Conservation (phyloP, 2,329 filamentous ascomycete genomes). For the Emmonsiellopsis sp. region DNA sequence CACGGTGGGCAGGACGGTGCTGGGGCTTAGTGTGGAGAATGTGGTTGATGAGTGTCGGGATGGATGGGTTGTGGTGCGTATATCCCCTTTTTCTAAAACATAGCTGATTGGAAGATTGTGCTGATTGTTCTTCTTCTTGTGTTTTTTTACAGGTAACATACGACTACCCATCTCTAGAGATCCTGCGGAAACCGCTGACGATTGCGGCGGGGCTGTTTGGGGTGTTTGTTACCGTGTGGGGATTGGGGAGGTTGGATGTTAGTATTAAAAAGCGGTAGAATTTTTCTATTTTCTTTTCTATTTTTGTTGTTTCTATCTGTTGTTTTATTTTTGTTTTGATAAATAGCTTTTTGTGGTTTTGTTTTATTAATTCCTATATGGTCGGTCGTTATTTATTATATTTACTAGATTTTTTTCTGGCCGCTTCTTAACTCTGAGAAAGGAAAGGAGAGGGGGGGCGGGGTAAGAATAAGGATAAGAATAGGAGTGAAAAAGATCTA, state of each 20-base stretch:
- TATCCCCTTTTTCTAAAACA: background rate
- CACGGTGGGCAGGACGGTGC: slow-evolving; percentile 74
- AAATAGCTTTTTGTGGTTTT: slow-evolving; percentile 14
- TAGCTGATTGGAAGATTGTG: background rate
- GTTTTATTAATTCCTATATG: background rate
- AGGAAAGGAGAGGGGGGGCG: too few relatives aligned
- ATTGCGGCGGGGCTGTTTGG: slow-evolving; percentile 63
- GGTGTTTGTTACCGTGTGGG: slow-evolving; percentile 67
- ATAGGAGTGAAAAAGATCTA: too few relatives aligned
- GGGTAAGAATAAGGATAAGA: too few relatives aligned
- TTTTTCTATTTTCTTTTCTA: background rate
- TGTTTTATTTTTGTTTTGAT: background rate
- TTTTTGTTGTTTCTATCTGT: background rate
- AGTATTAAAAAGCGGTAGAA: slow-evolving; percentile 58
- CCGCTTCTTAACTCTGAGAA: background rate
- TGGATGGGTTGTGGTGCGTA: slow-evolving; percentile 59
- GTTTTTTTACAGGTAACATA: slow-evolving; percentile 54
- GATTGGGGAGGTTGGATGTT: slow-evolving; percentile 67
- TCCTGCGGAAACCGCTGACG: slow-evolving; percentile 76
- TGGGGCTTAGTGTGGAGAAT: slow-evolving; percentile 73
- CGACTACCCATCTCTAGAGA: slow-evolving; percentile 65
- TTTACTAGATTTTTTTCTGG: background rate
- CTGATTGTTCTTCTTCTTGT: background rate
- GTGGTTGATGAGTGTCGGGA: slow-evolving; percentile 84
- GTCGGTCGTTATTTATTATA: background rate